Percentiles rank a stretch among this genome's conserved stretches.
Evolutionary conservation across 176 grass and related monocot species (phyloP).

Genomic region (Triticum urartu): DNA sequence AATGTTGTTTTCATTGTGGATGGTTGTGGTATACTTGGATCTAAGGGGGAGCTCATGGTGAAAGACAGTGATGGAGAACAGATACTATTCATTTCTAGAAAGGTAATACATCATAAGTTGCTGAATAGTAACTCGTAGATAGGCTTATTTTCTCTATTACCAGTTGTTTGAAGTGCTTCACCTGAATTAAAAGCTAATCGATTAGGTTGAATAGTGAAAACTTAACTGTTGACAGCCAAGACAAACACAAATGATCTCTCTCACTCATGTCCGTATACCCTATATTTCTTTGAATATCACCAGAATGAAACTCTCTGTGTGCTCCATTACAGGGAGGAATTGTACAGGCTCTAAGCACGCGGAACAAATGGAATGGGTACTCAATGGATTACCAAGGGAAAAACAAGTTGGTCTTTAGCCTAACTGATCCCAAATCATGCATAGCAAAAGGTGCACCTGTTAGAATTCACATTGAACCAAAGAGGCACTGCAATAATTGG

Average conservation of each 20-base stretch:
- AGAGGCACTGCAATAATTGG: slow-evolving; percentile 56
- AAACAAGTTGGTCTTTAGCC: slow-evolving; percentile 63
- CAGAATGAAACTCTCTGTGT: neutral
- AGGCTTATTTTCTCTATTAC: neutral
- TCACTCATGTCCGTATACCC: slow-evolving; percentile 1
- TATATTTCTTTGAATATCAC: slow-evolving; percentile 12
- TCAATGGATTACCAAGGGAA: slow-evolving; percentile 62
- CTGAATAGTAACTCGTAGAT: neutral
- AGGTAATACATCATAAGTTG: slow-evolving; percentile 48
- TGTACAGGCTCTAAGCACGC: slow-evolving; percentile 68
- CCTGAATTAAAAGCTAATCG: slow-evolving; percentile 3
- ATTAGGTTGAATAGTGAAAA: neutral
- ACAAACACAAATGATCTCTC: neutral
- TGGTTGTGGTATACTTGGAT: slow-evolving; percentile 82
- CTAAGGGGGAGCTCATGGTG: slow-evolving; percentile 63
- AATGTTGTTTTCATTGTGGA: slow-evolving; percentile 65
- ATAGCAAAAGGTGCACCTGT: slow-evolving; percentile 43
- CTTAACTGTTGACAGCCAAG: neutral
- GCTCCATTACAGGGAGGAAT: slow-evolving; percentile 60
- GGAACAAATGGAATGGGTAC: slow-evolving; percentile 78
- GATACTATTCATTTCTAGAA: slow-evolving; percentile 79
- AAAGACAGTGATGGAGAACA: slow-evolving; percentile 67
- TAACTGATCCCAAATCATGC: slow-evolving; percentile 73
- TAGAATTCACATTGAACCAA: slow-evolving; percentile 60
- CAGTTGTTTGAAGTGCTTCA: slow-evolving; percentile 12